phyloP scores from a whole-genome alignment of 169 alveolate species.

The Cytauxzoon felis region DNA sequence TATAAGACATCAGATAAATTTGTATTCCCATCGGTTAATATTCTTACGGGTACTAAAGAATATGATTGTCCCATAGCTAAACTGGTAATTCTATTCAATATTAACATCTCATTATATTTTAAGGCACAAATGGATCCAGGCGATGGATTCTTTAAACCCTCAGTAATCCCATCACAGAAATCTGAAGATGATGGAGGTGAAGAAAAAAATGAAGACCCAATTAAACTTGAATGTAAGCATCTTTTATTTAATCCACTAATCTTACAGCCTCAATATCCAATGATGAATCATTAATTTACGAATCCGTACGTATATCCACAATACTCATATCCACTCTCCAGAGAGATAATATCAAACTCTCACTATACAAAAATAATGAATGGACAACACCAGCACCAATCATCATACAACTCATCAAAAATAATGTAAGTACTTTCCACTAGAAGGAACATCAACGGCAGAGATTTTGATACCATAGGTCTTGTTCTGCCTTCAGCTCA shows the following conservation, averaged over 20 bases:
- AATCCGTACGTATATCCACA: neutral
- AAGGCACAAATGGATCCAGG: conserved; percentile 18
- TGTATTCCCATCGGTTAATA: neutral
- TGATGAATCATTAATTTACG: conserved; percentile 3
- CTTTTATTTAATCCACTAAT: neutral
- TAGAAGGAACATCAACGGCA: neutral
- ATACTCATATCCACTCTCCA: neutral
- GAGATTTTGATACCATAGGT: too few relatives aligned
- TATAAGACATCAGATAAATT: neutral
- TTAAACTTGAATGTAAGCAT: neutral
- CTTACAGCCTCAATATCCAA: conserved; percentile 18
- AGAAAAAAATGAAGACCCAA: neutral
- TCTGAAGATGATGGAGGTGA: neutral
- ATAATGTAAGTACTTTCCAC: conserved; percentile 17
- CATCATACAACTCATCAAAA: conserved; percentile 28
- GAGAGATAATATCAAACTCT: conserved; percentile 4
- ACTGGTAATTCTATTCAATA: conserved; percentile 9
- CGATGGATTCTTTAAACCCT: conserved; percentile 1
- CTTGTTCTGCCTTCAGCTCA: too few relatives aligned
- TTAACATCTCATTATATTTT: neutral
- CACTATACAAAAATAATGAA: conserved; percentile 37
- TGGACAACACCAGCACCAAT: conserved; percentile 58
- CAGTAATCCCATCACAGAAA: neutral
- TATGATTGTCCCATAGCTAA: conserved; percentile 50
- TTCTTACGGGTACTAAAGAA: conserved; percentile 20